These are phyloP conservation scores for Pseudocercospora fuligena DNA, from an alignment of 2,329 filamentous ascomycete species.

Conservation along the genomic window DNA sequence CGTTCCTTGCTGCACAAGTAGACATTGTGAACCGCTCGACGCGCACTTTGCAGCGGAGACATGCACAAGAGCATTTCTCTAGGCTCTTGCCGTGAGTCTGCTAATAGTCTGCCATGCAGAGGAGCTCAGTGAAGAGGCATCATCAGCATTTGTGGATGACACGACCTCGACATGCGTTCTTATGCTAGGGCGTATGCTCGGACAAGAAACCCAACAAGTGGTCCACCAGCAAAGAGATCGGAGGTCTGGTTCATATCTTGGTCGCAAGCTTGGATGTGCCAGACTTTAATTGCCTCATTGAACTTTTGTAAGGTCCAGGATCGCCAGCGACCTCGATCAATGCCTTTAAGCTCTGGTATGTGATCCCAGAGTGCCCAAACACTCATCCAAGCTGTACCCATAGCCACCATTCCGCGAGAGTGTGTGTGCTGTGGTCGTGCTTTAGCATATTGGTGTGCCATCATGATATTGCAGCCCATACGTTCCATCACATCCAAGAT, in stretches of 20 bases:
- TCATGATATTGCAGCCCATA: slow-evolving; percentile 9
- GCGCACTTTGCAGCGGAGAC: too few relatives aligned
- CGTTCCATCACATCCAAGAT: not conserved
- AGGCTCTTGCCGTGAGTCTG: too few relatives aligned
- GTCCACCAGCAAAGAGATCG: not conserved
- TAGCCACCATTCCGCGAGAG: slow-evolving; percentile 8
- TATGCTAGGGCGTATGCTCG: not conserved
- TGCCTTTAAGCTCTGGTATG: not conserved
- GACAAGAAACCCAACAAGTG: not conserved
- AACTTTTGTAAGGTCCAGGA: not conserved
- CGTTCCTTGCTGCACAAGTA: too few relatives aligned
- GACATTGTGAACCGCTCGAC: too few relatives aligned
- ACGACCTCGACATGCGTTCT: not conserved
- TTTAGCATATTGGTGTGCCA: slow-evolving; percentile 1
- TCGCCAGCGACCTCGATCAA: not conserved
- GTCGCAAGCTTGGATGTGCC: not conserved
- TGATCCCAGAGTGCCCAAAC: slow-evolving; percentile 10
- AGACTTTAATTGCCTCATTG: slow-evolving; percentile 1
- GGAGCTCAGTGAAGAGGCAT: too few relatives aligned
- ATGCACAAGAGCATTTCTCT: too few relatives aligned
- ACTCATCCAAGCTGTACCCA: not conserved
- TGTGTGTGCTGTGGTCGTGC: not conserved
- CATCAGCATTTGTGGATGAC: not conserved
- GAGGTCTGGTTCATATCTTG: not conserved
- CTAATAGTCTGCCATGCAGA: too few relatives aligned